Evolutionary conservation across 495 filamentous ascomycete species (phyloP).

Genomic region (Penicillium flavigenum): DNA sequence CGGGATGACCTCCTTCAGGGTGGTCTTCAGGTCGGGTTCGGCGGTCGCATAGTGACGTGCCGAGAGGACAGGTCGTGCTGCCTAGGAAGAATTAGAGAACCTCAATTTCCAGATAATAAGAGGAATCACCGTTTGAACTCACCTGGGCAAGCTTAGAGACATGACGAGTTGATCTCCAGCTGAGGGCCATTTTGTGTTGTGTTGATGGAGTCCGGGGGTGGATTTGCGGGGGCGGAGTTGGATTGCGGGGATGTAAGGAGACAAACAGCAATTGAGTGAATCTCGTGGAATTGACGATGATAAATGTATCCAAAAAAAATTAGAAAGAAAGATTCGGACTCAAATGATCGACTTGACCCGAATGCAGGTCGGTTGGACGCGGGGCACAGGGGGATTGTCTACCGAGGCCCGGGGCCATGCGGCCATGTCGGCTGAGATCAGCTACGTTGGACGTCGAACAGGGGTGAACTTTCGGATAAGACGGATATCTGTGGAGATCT

Average conservation of each 20-base stretch:
- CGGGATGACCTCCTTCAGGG: conserved; percentile 78
- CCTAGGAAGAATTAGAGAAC: conserved; percentile 13
- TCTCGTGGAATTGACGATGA: conserved; percentile 7
- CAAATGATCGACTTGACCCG: conserved; percentile 18
- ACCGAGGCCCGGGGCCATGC: conserved; percentile 37
- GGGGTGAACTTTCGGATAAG: neutral
- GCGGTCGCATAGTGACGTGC: conserved; percentile 54
- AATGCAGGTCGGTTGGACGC: conserved; percentile 36
- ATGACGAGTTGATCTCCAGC: conserved; percentile 42
- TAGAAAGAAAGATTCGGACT: neutral
- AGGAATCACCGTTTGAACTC: conserved; percentile 1
- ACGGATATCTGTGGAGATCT: neutral
- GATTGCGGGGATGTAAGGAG: conserved; percentile 18
- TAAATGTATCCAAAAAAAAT: conserved; percentile 1
- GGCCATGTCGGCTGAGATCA: conserved; percentile 17
- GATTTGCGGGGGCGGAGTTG: conserved; percentile 21
- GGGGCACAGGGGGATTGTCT: conserved; percentile 20
- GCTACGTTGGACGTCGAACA: neutral
- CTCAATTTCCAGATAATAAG: neutral
- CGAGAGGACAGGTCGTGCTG: conserved; percentile 28
- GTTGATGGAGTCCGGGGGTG: conserved; percentile 25
- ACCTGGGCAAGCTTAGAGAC: conserved; percentile 42
- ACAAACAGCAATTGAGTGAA: conserved; percentile 10
- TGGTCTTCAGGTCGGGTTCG: conserved; percentile 84
- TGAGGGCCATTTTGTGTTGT: conserved; percentile 32